Percentiles rank a stretch among this genome's conserved stretches.
Conservation (phyloP, 352 stramenopile genomes). For the Aphanomyces invadans region DNA sequence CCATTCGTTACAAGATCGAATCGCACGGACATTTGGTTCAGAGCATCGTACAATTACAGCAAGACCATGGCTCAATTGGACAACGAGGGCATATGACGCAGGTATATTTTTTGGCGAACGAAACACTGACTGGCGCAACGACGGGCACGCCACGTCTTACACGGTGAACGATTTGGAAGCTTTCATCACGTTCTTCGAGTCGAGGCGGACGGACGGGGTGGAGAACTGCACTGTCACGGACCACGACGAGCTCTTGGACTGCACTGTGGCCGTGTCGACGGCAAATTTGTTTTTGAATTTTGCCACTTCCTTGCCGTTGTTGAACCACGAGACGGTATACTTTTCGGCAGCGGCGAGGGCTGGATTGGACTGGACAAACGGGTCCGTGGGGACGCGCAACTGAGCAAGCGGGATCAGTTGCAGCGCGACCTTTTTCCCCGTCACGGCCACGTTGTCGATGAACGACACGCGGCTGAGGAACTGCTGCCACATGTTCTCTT, state of each 20-base stretch:
- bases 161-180: constrained; percentile 29
- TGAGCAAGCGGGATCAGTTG: constrained; percentile 34
- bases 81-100: no score
- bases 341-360: constrained; percentile 26
- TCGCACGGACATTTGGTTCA: no score
- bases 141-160: no score
- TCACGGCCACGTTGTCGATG: constrained; percentile 31
- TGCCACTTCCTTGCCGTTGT: constrained; percentile 23
- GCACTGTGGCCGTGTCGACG: constrained; percentile 17
- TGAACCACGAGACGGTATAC: constrained; percentile 31
- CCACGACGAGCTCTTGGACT: constrained; percentile 3
- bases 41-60: no score
- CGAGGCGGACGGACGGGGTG: constrained; percentile 30
- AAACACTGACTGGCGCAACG: no score
- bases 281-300: constrained; percentile 24
- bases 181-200: constrained; percentile 29
- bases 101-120: no score
- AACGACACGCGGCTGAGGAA: constrained; percentile 33
- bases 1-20: no score
- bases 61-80: no score
- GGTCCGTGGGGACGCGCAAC: constrained; percentile 27
- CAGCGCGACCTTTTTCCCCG: constrained; percentile 23
- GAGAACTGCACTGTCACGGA: constrained; percentile 28
- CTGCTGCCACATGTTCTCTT: constrained; percentile 36
- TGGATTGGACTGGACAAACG: constrained; percentile 29